A percentile compares a stretch with the other conserved stretches of the same genome.
Conservation (phyloP, 2,329 filamentous ascomycete genomes). For the Aureobasidium mangrovei region DNA sequence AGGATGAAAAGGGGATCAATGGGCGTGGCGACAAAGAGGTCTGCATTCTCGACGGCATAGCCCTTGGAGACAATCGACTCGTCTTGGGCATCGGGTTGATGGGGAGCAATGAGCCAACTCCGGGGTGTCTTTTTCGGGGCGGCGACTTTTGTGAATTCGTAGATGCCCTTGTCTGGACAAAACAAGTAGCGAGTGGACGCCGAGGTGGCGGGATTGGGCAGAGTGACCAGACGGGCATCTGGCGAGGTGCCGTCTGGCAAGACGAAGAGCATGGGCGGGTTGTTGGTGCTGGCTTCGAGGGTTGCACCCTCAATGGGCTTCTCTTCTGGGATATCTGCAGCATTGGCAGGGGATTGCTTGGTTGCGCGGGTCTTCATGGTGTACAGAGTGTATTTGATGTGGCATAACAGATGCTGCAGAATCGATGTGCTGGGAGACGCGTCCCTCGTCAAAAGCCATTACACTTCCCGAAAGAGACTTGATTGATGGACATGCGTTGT, state of each 20-base stretch:
- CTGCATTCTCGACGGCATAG: constrained; percentile 56
- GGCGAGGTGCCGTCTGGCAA: constrained; percentile 45
- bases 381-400: neutral
- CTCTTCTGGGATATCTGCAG: constrained; percentile 15
- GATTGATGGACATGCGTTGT: neutral
- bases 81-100: constrained; percentile 7
- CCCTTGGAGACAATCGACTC: constrained; percentile 27
- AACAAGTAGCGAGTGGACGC: constrained; percentile 47
- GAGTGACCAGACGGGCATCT: constrained; percentile 46
- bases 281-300: constrained; percentile 30
- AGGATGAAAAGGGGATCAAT: constrained; percentile 80
- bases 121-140: constrained; percentile 41
- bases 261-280: constrained; percentile 47
- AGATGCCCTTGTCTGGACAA: constrained; percentile 49
- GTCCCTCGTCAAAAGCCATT: neutral
- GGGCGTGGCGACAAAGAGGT: constrained; percentile 74
- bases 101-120: constrained; percentile 47
- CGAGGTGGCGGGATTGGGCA: constrained; percentile 46
- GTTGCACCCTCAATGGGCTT: constrained; percentile 16
- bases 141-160: constrained; percentile 52
- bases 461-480: constrained; percentile 8
- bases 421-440: neutral
- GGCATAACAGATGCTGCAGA: neutral
- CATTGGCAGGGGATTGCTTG: constrained; percentile 16
- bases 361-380: constrained; percentile 26